Conservation (phyloP, 2,329 filamentous ascomycete genomes). For the Colletotrichum neosansevieriae region DNA sequence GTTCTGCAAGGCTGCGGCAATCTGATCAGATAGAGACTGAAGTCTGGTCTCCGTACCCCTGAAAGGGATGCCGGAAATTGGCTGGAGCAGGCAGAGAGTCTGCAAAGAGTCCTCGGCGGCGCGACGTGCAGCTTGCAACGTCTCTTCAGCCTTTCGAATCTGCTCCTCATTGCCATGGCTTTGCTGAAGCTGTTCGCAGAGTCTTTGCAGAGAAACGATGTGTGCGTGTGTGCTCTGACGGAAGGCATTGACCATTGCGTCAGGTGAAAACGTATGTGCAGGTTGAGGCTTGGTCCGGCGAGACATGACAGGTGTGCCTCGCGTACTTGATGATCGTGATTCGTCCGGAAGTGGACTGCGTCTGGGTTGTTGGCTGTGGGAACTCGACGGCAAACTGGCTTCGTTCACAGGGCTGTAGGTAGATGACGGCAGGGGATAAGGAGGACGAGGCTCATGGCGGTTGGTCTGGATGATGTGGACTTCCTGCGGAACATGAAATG, state of each 20-base stretch:
- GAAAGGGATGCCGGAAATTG: conserved; percentile 31
- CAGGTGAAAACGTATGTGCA: conserved; percentile 31
- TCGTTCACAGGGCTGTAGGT: conserved; percentile 32
- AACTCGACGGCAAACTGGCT: conserved; percentile 27
- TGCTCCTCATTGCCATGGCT: conserved; percentile 4
- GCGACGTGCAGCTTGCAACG: conserved; percentile 18
- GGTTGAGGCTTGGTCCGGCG: conserved; percentile 30
- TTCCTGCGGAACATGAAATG: conserved; percentile 27
- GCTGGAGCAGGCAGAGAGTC: conserved; percentile 27
- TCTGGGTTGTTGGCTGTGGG: conserved; percentile 21
- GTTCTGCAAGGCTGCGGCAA: conserved; percentile 18
- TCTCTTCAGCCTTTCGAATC: conserved; percentile 3
- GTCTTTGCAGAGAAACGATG: conserved; percentile 18
- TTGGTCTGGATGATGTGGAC: conserved; percentile 34
- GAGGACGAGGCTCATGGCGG: conserved; percentile 24
- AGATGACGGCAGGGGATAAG: conserved; percentile 24
- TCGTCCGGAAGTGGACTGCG: conserved; percentile 36
- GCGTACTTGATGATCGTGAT: conserved; percentile 23
- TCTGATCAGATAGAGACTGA: conserved; percentile 31
- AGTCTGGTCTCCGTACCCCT: conserved; percentile 33
- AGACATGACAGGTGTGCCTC: conserved; percentile 32
- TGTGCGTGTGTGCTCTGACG: conserved; percentile 27
- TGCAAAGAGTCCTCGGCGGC: conserved; percentile 17
- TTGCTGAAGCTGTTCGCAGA: conserved; percentile 28
- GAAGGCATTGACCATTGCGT: conserved; percentile 29